A percentile compares a stretch with the other conserved stretches of the same genome.
Evolutionary conservation across 192 early-diverging fungal species (phyloP).

Genomic region (Borealophlyctis nickersoniae): DNA sequence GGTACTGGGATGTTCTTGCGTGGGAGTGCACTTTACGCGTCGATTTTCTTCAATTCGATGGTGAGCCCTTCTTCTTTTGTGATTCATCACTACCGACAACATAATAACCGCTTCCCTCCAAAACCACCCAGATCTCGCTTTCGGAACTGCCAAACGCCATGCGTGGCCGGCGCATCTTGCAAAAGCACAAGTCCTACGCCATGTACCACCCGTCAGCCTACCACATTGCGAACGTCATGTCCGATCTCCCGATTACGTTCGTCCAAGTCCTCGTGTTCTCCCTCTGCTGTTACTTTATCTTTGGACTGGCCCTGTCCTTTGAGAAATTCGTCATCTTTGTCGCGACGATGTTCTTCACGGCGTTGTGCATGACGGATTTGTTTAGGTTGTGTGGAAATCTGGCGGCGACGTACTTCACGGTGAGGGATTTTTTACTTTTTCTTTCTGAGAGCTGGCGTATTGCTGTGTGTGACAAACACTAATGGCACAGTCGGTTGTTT

Average conservation of each 20-base stretch:
- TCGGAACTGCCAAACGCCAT: conserved; percentile 72
- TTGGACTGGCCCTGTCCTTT: conserved; percentile 44
- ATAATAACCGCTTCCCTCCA: background rate
- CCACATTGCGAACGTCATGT: conserved; percentile 51
- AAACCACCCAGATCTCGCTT: conserved; percentile 35
- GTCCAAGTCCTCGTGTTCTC: conserved; percentile 57
- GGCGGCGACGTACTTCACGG: conserved; percentile 18
- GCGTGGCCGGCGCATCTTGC: conserved; percentile 67
- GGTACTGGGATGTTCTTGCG: conserved; percentile 69
- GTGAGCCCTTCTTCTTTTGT: conserved; percentile 3
- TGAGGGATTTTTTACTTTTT: no score
- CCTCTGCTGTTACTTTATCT: conserved; percentile 60
- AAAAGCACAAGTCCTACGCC: conserved; percentile 77
- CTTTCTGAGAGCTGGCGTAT: background rate
- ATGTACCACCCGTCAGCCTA: conserved; percentile 64
- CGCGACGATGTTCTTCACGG: conserved; percentile 50
- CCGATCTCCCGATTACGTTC: conserved; percentile 49
- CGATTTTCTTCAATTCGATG: conserved; percentile 65
- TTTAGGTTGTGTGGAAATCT: conserved; percentile 58
- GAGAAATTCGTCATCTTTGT: conserved; percentile 58
- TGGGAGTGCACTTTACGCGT: conserved; percentile 71
- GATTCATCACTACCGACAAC: background rate
- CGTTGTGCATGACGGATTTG: conserved; percentile 54
- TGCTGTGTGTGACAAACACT: no score
- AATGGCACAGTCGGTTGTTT: background rate